Evolutionary conservation across 768 basidiomycete species (phyloP).

Genomic region (Tulasnella sp.): DNA sequence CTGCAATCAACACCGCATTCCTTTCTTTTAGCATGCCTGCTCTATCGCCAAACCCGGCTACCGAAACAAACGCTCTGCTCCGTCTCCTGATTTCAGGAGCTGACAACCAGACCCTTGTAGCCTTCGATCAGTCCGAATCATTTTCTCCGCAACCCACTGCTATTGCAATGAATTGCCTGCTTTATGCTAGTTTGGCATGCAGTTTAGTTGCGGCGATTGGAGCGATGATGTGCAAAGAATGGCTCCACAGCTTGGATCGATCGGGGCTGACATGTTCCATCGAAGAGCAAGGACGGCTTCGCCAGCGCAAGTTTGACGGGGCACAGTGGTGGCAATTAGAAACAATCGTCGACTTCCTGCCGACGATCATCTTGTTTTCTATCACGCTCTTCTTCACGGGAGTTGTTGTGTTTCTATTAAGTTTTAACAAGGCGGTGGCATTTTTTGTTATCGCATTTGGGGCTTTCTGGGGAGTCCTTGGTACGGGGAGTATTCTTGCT

Average conservation of each 20-base stretch:
- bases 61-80: background rate
- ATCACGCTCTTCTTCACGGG: background rate
- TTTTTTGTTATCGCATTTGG: background rate
- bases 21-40: background rate
- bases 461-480: background rate
- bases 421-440: background rate
- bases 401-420: background rate
- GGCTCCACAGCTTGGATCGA: background rate
- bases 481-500: background rate
- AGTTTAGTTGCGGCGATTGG: constrained; percentile 1
- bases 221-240: background rate
- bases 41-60: background rate
- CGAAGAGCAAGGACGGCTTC: background rate
- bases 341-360: background rate
- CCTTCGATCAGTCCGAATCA: background rate
- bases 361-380: background rate
- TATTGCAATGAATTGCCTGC: background rate
- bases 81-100: background rate
- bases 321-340: background rate
- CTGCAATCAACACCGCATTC: constrained; percentile 7
- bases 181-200: constrained; percentile 5
- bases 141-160: background rate
- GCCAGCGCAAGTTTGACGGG: constrained; percentile 13
- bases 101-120: background rate
- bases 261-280: background rate